Base-by-base conservation (phyloP, 805 yeast genomes). In the Barnettozyma siamensis region DNA sequence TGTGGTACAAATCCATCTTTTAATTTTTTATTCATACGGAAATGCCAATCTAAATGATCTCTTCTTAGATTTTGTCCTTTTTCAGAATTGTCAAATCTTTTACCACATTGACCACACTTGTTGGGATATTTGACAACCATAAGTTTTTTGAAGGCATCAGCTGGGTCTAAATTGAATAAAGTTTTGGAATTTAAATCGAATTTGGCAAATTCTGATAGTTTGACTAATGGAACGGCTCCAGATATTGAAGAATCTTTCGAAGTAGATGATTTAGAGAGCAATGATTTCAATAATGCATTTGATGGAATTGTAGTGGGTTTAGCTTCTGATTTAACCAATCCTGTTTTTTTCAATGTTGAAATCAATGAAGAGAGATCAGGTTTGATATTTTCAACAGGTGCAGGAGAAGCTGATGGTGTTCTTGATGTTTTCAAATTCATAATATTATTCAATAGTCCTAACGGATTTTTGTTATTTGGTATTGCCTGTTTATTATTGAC, bases 11-110 rank as follows among this genome's bases (percentile, higher is more conserved):
- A 56, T 23, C 75, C 73, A 42, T 70, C 74, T 34, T 77, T 75
- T 36, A 85, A 67, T 53, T 83, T 80, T 58, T 86, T 87, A 61
- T 88, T 91, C 33, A 87, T 83, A 53, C 98, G 75, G 67, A 88
- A 88, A 67, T 91, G 98, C 97, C 97, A 91, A 62, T 91, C 99
- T 49, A 88, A 66, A 63, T 93, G 99, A 15, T 76, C 70, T 38
- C 80, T 75, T 44, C 75, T 74, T 36, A 64, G 63, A 6, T 62
- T 62, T 30, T 62, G 64, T 13, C 88, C 94, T 36, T 70, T 74
- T 2, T 62, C 65, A 28, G 80, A 75, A 40, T 74, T 73, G 4
- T 76, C 70, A 58, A 88, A 93, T 48, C 99, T 66, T 59, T 86
- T 86, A 19, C 97, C 94, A 65, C 99, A 93, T 16, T 81, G 79